Evolutionary conservation across 192 early-diverging fungal species (phyloP).

Genomic region (Cetraspora pellucida): DNA sequence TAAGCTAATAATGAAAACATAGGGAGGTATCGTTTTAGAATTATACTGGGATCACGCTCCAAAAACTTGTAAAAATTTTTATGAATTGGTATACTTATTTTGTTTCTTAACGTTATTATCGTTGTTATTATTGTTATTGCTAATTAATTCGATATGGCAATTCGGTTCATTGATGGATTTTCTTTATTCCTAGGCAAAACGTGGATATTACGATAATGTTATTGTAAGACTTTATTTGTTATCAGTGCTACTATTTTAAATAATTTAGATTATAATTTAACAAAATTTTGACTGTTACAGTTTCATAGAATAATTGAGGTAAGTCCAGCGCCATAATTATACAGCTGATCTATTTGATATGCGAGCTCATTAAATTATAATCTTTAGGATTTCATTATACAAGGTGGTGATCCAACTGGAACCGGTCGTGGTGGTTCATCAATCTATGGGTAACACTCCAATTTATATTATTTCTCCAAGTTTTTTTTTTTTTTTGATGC

Average conservation of each 20-base stretch:
- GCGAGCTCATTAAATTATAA: background rate
- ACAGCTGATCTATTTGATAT: slow-evolving; percentile 40
- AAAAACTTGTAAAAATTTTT: slow-evolving; percentile 84
- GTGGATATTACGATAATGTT: slow-evolving; percentile 81
- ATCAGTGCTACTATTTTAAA: background rate
- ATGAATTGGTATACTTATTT: slow-evolving; percentile 56
- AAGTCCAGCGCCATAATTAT: slow-evolving; percentile 56
- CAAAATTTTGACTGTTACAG: background rate
- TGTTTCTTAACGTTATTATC: background rate
- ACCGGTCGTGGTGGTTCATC: slow-evolving; percentile 86
- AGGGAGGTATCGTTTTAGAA: slow-evolving; percentile 73
- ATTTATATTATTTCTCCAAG: background rate
- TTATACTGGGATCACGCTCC: slow-evolving; percentile 88
- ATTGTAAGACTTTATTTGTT: slow-evolving; percentile 53
- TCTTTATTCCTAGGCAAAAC: slow-evolving; percentile 58
- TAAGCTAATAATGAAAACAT: background rate
- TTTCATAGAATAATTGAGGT: slow-evolving; percentile 18
- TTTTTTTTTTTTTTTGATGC: slow-evolving; percentile 38
- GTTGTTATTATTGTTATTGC: background rate
- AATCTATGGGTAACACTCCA: slow-evolving; percentile 75
- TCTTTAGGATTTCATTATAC: slow-evolving; percentile 90
- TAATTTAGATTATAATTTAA: background rate
- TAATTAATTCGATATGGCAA: too few species aligned
- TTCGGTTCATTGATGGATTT: background rate
- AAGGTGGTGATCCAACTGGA: slow-evolving; percentile 96